Base-by-base conservation (phyloP, 805 yeast genomes). In the Cyberlindnera mississippiensis region DNA sequence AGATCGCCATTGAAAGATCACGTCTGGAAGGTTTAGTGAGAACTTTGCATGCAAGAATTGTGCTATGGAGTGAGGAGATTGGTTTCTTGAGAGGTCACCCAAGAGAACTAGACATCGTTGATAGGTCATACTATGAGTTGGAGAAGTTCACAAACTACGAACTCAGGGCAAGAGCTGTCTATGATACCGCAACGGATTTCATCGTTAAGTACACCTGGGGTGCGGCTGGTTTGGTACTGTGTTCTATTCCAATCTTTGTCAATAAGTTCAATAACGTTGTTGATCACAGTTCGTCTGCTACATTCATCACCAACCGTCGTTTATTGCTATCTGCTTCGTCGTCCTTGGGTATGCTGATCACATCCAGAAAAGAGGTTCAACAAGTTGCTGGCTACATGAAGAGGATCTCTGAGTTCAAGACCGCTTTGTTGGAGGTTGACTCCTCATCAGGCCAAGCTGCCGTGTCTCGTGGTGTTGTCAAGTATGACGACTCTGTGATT, bases 191-290 rank as follows among this genome's bases (percentile, higher is more conserved):
- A 2, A 93, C 91, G 51, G 86, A 84, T 37, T 90, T 89, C 55
- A 80, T 88, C 40, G 90, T 90, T 47, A 90, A 90, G 65, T 90
- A 90, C 63, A 78, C 88, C 37, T 84, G 96, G 90, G 98, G 98
- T 48, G 98, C 96, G 3, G 87, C 93, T 26, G 98, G 98, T 10
- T 72, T 90, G 45, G 76, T 82, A 1, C 70, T 90, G 36, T 90
- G 97, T 63, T 80, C 96, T 2, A 79, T 90, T 3, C 97, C 98
- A 6, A 85, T 89, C 2, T 90, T 90, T 59, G 75, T 80, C 56
- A 69, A 72, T 45, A 69, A 78, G 38, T 74, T 63, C 69, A 35
- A 45, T 46, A 28, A 46, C 44, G 26, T 53, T n/a, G 56, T 63
- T 35, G 78, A 78, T 27, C 51, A 56, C 6, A 68, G 63, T 37